A percentile compares a stretch with the other conserved stretches of the same genome.
Conservation (phyloP, 306 rosid species). For the Ormosia emarginata region DNA sequence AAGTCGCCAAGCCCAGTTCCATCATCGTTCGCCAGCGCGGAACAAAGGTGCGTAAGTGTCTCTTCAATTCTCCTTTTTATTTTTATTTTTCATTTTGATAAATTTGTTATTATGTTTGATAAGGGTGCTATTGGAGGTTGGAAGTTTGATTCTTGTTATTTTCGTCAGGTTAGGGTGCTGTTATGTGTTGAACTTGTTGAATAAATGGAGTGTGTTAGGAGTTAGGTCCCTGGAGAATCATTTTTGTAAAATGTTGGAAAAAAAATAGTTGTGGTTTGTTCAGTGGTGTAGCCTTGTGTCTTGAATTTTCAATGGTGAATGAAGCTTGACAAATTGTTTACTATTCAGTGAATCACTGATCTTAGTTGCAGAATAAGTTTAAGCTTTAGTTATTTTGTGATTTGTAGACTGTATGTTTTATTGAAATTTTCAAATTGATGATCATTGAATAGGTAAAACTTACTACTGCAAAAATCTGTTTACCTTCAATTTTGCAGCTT, state of each 20-base stretch:
- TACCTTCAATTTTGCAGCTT: background rate
- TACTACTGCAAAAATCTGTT: background rate
- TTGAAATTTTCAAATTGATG: background rate
- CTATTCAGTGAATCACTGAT: too few relatives aligned
- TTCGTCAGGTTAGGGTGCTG: too few relatives aligned
- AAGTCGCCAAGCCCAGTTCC: conserved; percentile 83
- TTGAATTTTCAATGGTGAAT: background rate
- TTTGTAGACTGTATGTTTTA: background rate
- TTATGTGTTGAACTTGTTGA: too few relatives aligned
- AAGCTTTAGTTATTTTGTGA: background rate
- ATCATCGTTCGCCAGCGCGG: conserved; percentile 95
- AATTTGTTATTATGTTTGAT: too few relatives aligned
- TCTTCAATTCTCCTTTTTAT: background rate
- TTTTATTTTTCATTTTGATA: background rate
- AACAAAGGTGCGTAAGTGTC: conserved; percentile 54
- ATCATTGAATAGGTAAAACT: background rate
- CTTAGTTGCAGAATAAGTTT: background rate
- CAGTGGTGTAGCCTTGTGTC: background rate
- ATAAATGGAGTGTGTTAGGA: too few relatives aligned
- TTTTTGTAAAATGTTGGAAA: background rate
- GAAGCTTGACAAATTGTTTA: background rate
- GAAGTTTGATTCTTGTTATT: too few relatives aligned
- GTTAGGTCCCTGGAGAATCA: background rate
- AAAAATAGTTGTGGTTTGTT: background rate
- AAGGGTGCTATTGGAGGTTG: too few relatives aligned